phyloP scores from a whole-genome alignment of 208 protist genomes.

The Entamoeba invadens region DNA sequence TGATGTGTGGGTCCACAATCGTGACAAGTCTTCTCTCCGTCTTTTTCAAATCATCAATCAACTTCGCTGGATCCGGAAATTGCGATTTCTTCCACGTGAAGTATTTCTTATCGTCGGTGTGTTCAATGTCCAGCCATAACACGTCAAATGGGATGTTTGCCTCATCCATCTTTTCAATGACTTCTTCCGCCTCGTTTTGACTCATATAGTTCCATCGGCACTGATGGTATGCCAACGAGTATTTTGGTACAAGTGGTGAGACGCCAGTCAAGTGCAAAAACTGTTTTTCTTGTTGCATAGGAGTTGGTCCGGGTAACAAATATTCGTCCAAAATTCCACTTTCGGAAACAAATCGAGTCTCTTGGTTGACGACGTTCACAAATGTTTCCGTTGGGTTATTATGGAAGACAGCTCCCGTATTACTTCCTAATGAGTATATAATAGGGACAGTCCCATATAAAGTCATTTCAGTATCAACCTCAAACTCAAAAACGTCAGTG shows the following conservation, averaged over 20 bases:
- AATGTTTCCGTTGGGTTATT: slow-evolving; percentile 6
- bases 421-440: background rate
- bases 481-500: slow-evolving; percentile 13
- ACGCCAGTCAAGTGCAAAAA: background rate
- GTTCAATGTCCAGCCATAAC: slow-evolving; percentile 14
- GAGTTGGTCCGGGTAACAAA: background rate
- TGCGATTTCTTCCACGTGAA: background rate
- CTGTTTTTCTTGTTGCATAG: background rate
- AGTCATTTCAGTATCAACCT: background rate
- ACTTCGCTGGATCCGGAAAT: slow-evolving; percentile 2
- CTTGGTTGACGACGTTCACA: background rate
- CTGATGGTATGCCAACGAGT: slow-evolving; percentile 17
- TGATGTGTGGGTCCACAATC: slow-evolving; percentile 18
- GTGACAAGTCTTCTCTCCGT: slow-evolving; percentile 4
- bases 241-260: background rate
- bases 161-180: slow-evolving; percentile 3
- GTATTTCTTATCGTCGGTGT: slow-evolving; percentile 16
- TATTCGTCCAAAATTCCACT: background rate
- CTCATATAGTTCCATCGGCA: slow-evolving; percentile 13
- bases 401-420: background rate
- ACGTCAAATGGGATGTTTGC: slow-evolving; percentile 2
- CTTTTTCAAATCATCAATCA: background rate
- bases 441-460: slow-evolving; percentile 18
- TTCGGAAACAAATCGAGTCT: background rate
- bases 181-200: background rate